Conservation (phyloP, 805 yeast genomes). For the Sugiyamaella smithiae region DNA sequence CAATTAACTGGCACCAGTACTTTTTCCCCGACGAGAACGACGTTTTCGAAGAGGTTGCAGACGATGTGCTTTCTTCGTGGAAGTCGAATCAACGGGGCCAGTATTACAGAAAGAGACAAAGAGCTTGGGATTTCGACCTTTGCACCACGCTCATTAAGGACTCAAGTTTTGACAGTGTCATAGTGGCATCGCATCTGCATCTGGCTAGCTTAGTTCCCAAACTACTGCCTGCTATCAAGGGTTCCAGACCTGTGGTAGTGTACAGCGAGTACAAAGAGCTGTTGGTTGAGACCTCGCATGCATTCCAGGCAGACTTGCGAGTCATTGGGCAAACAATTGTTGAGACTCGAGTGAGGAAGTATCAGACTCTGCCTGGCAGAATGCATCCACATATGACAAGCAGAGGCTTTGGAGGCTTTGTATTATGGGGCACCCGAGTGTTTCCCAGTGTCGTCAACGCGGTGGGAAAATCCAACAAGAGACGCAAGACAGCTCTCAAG, state of each 20-base stretch:
- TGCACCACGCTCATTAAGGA: slow-evolving; percentile 42
- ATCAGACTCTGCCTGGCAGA: slow-evolving; percentile 91
- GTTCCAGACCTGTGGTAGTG: slow-evolving; percentile 82
- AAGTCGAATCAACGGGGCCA: slow-evolving; percentile 61
- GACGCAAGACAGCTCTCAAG: slow-evolving; percentile 19
- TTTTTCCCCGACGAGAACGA: slow-evolving; percentile 68
- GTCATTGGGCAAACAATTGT: slow-evolving; percentile 78
- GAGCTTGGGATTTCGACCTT: slow-evolving; percentile 43
- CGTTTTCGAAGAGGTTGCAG: slow-evolving; percentile 41
- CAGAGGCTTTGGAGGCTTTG: slow-evolving; percentile 88
- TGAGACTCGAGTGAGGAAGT: slow-evolving; percentile 79
- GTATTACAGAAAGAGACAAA: slow-evolving; percentile 61
- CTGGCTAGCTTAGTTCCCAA: slow-evolving; percentile 61
- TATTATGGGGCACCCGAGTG: slow-evolving; percentile 76
- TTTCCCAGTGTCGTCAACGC: slow-evolving; percentile 71
- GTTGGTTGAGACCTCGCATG: slow-evolving; percentile 69
- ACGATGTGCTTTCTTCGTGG: slow-evolving; percentile 53
- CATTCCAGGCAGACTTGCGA: slow-evolving; percentile 61
- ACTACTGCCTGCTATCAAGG: slow-evolving; percentile 65
- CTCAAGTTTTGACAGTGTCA: slow-evolving; percentile 68
- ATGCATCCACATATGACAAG: slow-evolving; percentile 94
- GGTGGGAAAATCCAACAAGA: slow-evolving; percentile 49
- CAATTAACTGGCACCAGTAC: slow-evolving; percentile 75
- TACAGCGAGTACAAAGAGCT: slow-evolving; percentile 80
- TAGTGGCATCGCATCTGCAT: slow-evolving; percentile 70